Conservation (phyloP, 2,329 filamentous ascomycete genomes). For the Pseudohalonectria lignicola region DNA sequence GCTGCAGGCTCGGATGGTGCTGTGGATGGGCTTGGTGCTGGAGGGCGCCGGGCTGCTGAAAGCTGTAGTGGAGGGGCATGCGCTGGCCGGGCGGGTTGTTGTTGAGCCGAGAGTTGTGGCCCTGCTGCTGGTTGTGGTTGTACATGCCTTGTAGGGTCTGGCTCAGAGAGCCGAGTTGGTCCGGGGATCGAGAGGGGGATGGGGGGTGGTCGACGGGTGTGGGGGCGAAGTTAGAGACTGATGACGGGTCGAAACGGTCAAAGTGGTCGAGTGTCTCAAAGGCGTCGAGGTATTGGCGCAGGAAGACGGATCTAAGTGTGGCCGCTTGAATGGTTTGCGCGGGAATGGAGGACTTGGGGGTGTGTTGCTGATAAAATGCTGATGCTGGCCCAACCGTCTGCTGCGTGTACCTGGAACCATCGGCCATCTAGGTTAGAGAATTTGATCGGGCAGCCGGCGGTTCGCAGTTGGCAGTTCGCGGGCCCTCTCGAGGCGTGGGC, state of each 20-base stretch:
- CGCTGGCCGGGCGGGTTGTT: constrained; percentile 51
- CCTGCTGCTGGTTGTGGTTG: constrained; percentile 60
- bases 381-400: constrained; percentile 43
- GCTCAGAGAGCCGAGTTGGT: constrained; percentile 12
- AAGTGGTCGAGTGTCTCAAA: no score
- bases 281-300: constrained; percentile 17
- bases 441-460: constrained; percentile 11
- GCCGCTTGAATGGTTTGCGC: no score
- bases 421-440: constrained; percentile 51
- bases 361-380: constrained; percentile 45
- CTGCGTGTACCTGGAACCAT: constrained; percentile 55
- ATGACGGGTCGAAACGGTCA: no score
- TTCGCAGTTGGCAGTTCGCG: constrained; percentile 3
- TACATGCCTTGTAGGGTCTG: constrained; percentile 50
- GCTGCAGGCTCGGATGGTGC: constrained; percentile 48
- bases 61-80: constrained; percentile 59
- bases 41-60: constrained; percentile 48
- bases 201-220: no score
- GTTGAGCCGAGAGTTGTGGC: constrained; percentile 68
- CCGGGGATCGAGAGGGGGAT: constrained; percentile 15
- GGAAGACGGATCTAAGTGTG: no score
- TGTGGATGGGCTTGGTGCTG: constrained; percentile 56
- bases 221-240: no score
- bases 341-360: constrained; percentile 29
- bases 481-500: no score